Conservation (phyloP, 257 asterid genomes). For the Nicotiana tabacum region DNA sequence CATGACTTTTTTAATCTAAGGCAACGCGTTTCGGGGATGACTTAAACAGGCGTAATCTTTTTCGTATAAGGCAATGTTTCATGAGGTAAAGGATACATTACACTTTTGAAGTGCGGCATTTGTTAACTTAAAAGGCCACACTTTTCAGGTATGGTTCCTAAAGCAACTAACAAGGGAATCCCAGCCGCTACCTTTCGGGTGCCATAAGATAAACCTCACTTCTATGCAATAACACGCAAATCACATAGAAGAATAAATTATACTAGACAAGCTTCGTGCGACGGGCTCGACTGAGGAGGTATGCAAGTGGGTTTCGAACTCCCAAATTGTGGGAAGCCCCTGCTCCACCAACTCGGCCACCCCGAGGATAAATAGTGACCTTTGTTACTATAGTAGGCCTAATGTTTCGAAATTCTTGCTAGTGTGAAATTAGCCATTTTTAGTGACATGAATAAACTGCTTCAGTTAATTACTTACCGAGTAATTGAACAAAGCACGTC, state of each 20-base stretch:
- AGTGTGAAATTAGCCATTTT: not conserved
- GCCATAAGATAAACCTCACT: rapidly evolving
- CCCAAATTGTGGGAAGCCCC: no score
- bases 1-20: not conserved
- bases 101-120: not conserved
- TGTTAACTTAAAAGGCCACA: not conserved
- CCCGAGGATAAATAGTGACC: no score
- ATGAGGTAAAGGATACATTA: not conserved
- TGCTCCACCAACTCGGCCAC: no score
- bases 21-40: not conserved
- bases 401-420: not conserved
- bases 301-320: no score
- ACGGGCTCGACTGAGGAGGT: no score
- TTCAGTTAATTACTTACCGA: slow-evolving; percentile 33
- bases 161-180: not conserved
- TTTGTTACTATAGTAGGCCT: not conserved
- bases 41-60: no score
- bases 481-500: slow-evolving; percentile 58
- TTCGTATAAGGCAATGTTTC: not conserved
- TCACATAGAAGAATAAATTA: no score
- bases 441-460: not conserved
- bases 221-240: no score
- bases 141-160: not conserved
- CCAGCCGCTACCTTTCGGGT: no score
- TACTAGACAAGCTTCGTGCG: no score